Conservation (phyloP, 2,329 filamentous ascomycete genomes). For the Alternaria incomplexa region DNA sequence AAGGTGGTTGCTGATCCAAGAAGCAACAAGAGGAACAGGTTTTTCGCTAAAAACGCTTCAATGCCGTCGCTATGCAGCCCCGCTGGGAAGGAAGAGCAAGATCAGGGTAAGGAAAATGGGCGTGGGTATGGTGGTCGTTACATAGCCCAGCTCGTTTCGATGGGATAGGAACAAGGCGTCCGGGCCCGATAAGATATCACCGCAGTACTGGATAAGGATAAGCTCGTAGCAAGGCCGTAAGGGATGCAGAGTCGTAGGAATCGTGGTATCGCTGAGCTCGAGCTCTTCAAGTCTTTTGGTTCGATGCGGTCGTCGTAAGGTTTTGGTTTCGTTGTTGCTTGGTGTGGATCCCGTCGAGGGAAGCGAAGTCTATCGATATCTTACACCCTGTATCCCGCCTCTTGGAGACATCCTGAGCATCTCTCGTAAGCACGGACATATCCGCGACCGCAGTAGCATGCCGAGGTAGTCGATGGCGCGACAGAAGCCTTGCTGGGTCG, state of each 20-base stretch:
- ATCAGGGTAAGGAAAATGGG: constrained; percentile 26
- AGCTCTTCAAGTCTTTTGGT: constrained; percentile 44
- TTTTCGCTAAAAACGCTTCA: constrained; percentile 44
- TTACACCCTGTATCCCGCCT: constrained; percentile 47
- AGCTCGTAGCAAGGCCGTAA: neutral
- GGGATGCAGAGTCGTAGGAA: constrained; percentile 19
- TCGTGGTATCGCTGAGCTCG: constrained; percentile 46
- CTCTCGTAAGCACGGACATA: constrained; percentile 50
- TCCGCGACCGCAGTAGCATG: constrained; percentile 48
- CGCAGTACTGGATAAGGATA: neutral
- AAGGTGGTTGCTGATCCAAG: constrained; percentile 3
- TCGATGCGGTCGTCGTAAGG: constrained; percentile 1
- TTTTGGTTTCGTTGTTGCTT: constrained; percentile 16
- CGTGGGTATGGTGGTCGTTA: neutral
- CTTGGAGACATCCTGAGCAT: constrained; percentile 51
- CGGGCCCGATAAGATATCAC: neutral
- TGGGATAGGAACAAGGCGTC: neutral
- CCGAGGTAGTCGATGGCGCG: constrained; percentile 30
- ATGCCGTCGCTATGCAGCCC: constrained; percentile 46
- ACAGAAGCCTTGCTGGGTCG: constrained; percentile 45
- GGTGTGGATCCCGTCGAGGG: neutral
- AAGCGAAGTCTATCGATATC: neutral
- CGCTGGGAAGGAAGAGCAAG: constrained; percentile 16
- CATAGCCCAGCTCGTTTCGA: neutral
- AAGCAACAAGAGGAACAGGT: neutral